A percentile compares a stretch with the other conserved stretches of the same genome.
Evolutionary conservation across 257 asterid species (phyloP).

Genomic region (Penstemon davidsonii): DNA sequence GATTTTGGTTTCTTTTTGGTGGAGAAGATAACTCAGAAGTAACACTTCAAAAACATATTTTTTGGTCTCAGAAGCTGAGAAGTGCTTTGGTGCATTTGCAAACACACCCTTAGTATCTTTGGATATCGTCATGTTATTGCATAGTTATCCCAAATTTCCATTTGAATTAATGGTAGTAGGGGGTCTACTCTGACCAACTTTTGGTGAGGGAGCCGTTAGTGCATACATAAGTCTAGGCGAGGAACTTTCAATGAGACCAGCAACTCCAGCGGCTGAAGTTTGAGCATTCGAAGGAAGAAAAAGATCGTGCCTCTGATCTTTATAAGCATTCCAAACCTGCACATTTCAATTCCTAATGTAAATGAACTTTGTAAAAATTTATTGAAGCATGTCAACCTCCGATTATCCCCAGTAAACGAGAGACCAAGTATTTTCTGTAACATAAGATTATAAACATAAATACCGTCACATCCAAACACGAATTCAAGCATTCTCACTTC

Average conservation of each 20-base stretch:
- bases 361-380: not conserved
- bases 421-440: too few species aligned
- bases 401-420: too few species aligned
- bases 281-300: slow-evolving; percentile 98
- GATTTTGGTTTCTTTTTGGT: not conserved
- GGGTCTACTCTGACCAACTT: slow-evolving; percentile 46
- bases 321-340: slow-evolving; percentile 98
- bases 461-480: too few species aligned
- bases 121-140: not conserved
- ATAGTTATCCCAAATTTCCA: slow-evolving; percentile 38
- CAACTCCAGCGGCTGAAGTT: slow-evolving; percentile 97
- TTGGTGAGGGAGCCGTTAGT: slow-evolving; percentile 75
- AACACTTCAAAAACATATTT: too few species aligned
- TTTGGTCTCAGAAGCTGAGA: too few species aligned
- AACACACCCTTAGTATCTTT: not conserved
- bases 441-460: too few species aligned
- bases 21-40: not conserved
- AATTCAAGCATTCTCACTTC: too few species aligned
- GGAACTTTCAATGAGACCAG: slow-evolving; percentile 93
- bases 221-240: slow-evolving; percentile 77
- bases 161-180: slow-evolving; percentile 48
- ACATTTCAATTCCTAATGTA: not conserved
- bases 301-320: slow-evolving; percentile 93
- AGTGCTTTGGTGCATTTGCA: not conserved
- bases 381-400: too few species aligned